phyloP scores from a whole-genome alignment of 768 basidiomycete genomes.

The Suillus lakei region DNA sequence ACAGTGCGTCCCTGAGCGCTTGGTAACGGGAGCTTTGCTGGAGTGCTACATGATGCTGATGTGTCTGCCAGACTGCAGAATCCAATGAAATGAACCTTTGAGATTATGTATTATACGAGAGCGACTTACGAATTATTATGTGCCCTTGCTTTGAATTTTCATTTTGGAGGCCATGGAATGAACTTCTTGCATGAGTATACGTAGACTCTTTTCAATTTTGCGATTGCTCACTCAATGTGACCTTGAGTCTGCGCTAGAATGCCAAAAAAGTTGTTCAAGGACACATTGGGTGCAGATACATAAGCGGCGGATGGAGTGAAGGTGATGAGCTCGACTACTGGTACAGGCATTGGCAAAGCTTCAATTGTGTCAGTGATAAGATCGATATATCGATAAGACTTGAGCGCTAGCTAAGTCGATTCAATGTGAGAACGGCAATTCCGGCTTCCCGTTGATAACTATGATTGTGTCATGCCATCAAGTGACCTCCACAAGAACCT shows the following conservation, averaged over 20 bases:
- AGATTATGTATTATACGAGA: not conserved
- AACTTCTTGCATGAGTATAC: not conserved
- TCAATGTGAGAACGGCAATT: too few species aligned
- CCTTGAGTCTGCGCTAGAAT: not conserved
- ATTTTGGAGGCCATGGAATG: not conserved
- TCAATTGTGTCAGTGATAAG: too few species aligned
- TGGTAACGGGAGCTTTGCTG: not conserved
- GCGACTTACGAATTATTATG: not conserved
- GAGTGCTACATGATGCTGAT: not conserved
- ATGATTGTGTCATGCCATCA: too few species aligned
- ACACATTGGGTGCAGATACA: not conserved
- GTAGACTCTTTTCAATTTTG: too few species aligned
- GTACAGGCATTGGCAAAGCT: not conserved
- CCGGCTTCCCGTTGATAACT: too few species aligned
- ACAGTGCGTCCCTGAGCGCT: not conserved
- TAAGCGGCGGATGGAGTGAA: not conserved
- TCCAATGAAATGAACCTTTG: not conserved
- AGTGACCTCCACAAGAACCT: too few species aligned
- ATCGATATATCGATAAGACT: too few species aligned
- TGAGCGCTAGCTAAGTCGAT: too few species aligned
- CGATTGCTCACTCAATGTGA: not conserved
- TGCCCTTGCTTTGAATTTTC: not conserved
- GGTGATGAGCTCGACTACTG: conserved; percentile 2
- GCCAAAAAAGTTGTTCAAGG: not conserved
- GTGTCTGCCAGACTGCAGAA: not conserved